Evolutionary conservation across 2,329 filamentous ascomycete species (phyloP).

Genomic region (Trichoderma lentiforme): DNA sequence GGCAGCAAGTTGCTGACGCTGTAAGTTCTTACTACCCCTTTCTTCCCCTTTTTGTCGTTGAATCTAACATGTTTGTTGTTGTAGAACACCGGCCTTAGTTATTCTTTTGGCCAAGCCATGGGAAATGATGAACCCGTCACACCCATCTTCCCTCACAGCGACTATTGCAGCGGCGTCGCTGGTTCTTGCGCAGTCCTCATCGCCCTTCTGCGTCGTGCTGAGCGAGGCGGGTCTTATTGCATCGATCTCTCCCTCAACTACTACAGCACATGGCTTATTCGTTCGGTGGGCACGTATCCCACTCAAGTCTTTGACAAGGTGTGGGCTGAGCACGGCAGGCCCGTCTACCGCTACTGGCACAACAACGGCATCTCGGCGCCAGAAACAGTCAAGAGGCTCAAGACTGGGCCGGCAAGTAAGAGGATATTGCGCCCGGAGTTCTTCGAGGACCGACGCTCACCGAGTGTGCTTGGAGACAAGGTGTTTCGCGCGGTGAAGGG

Average conservation of each 20-base stretch:
- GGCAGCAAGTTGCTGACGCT: slow-evolving; percentile 38
- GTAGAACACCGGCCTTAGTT: not conserved
- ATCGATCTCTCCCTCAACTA: not conserved
- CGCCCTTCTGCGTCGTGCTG: not conserved
- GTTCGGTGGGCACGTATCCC: not conserved
- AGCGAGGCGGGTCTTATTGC: not conserved
- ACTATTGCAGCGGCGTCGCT: not conserved
- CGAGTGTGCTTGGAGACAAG: not conserved
- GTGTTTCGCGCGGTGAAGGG: not conserved
- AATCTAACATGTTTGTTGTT: not conserved
- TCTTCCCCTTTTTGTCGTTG: not conserved
- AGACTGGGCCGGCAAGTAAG: not conserved
- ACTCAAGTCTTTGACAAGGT: not conserved
- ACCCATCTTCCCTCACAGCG: not conserved
- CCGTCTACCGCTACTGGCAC: not conserved
- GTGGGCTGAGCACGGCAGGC: not conserved
- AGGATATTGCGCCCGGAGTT: not conserved
- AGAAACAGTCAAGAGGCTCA: not conserved
- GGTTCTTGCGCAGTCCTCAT: not conserved
- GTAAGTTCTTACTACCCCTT: not conserved
- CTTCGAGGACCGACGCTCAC: not conserved
- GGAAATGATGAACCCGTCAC: not conserved
- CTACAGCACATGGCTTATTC: not conserved
- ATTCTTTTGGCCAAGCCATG: not conserved
- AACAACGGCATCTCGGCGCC: not conserved